Base-by-base conservation (phyloP, 371 early-diverging fungal species). In the Syncephalastrum sp. region DNA sequence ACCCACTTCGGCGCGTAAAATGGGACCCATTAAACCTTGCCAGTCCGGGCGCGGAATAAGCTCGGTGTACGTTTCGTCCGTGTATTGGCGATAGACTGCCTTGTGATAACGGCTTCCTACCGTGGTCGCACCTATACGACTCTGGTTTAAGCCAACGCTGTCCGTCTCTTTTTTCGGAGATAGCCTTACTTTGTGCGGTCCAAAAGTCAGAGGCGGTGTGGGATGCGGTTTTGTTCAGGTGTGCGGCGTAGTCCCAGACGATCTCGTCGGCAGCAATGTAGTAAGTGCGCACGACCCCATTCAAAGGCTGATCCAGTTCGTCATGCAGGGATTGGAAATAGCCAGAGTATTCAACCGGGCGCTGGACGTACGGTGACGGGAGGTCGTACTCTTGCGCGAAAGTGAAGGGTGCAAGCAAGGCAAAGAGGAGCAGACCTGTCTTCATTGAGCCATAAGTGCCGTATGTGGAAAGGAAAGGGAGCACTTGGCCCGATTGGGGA, bases 21-120 rank as follows among this genome's bases (percentile, higher is more conserved):
- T 67, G 21, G 81, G 81, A 0, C 81, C 81, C 69, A 82, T 68
- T 41, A 69, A 51, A 1, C 76, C 79, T 47, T 75, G 76, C 83
- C 83, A 73, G 45, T 63, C 47, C 21, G 62, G 61, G 12, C 56
- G 48, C 8, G 55, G 38, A 24, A 64, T 63, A 38, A 54, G 57
- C 8, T 58, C 45, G 1, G 54, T 64, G 59, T 57, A 82, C 14
- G 59, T 66, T 0, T 38, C 60, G 63, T 82, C 79, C 5, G 67
- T 68, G 42, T 82, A 82, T 68, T 81, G 76, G 29, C 66, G 52
- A 50, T 77, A 82, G 17, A 77, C 44, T 15, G 80, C 71, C 50
- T 81, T 82, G 56, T 67, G 63, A 57, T 82, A 82, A 42, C 49
- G 59, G 33, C 61, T 63, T 14, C 81, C 83, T 8, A 81, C 46